These are phyloP conservation scores for Rehmannia glutinosa DNA, from an alignment of 257 asterid genomes.

Conservation along the genomic window DNA sequence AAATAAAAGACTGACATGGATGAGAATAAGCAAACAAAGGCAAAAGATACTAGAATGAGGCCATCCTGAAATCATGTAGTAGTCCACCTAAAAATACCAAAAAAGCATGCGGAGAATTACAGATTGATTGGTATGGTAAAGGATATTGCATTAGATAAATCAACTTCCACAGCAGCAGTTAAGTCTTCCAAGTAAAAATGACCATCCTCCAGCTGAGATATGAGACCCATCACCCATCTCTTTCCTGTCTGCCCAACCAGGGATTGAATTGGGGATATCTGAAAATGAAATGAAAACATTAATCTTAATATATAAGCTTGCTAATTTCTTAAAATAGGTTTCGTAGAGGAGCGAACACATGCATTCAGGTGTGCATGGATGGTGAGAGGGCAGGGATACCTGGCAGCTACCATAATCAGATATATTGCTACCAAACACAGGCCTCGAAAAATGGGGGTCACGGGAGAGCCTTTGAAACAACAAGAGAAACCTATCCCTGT, in stretches of 20 bases:
- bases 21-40: not conserved
- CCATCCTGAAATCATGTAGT: not conserved
- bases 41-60: not conserved
- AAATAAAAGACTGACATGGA: not conserved
- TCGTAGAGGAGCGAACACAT: not conserved
- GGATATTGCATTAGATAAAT: conserved; percentile 96
- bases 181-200: conserved; percentile 99
- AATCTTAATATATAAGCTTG: not conserved
- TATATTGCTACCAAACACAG: conserved; percentile 60
- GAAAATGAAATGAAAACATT: conserved; percentile 13
- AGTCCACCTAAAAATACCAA: conserved; percentile 2
- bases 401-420: conserved; percentile 82
- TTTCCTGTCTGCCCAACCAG: conserved; percentile 83
- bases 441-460: conserved; percentile 76
- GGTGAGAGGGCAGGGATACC: conserved; percentile 34
- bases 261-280: conserved; percentile 92
- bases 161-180: conserved; percentile 86
- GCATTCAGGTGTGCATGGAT: not conserved
- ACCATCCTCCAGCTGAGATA: conserved; percentile 97
- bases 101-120: not conserved
- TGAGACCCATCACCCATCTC: conserved; percentile 94
- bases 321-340: not conserved
- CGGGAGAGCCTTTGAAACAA: conserved; percentile 82
- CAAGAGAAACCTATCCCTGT: conserved; percentile 81
- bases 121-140: conserved; percentile 20